Conservation (phyloP, 441 rosid species). For the Hura crepitans region DNA sequence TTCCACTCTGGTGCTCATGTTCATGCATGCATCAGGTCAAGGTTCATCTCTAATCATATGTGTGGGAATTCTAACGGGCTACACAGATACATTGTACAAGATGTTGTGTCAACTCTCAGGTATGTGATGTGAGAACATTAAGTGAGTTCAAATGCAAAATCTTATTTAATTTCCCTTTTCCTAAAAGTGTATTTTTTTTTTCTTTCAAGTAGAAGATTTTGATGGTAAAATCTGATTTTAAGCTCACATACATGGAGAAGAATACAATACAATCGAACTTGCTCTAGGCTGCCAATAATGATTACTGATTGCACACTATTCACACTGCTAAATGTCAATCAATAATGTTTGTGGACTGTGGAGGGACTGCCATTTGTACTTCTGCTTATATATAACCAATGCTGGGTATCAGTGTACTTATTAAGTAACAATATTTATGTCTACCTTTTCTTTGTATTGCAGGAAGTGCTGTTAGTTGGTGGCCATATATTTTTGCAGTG, state of each 20-base stretch:
- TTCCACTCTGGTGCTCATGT: neutral
- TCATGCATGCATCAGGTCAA: conserved; percentile 58
- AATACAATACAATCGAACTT: neutral
- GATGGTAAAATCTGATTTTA: no score
- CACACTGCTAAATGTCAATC: neutral
- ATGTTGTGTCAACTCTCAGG: conserved; percentile 87
- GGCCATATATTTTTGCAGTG: conserved; percentile 65
- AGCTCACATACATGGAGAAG: neutral
- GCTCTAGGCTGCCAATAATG: neutral
- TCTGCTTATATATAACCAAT: neutral
- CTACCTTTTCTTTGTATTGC: conserved; percentile 25
- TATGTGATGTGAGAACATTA: conserved; percentile 26
- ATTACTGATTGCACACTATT: neutral
- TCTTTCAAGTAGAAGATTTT: no score
- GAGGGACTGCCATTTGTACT: neutral
- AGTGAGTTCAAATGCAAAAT: conserved; percentile 8
- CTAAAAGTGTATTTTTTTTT: neutral
- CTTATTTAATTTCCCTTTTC: neutral
- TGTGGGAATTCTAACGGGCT: conserved; percentile 90
- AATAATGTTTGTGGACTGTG: neutral
- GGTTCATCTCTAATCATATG: conserved; percentile 89
- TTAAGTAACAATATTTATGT: conserved; percentile 9
- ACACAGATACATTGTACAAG: conserved; percentile 84
- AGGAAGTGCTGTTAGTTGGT: conserved; percentile 70
- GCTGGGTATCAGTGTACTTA: neutral